Conservation (phyloP, 371 early-diverging fungal genomes). For the Mortierella sp. region DNA sequence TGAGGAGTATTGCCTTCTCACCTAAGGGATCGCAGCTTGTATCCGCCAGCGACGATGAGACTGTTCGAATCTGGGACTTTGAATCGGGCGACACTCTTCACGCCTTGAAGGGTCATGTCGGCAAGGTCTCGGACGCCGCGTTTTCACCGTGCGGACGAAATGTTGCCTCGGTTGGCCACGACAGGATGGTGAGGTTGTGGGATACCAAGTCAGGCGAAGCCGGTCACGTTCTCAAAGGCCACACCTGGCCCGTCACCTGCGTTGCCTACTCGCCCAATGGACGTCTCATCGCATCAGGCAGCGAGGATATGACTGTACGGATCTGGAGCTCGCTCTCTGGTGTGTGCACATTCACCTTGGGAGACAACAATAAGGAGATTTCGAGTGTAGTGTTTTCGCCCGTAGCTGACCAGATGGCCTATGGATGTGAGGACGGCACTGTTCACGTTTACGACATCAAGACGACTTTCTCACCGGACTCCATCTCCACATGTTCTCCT, state of each 20-base stretch:
- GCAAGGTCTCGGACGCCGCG: not conserved
- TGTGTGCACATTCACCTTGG: not conserved
- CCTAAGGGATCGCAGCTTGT: not conserved
- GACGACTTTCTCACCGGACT: not conserved
- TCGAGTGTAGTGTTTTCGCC: not conserved
- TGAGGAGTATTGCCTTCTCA: not conserved
- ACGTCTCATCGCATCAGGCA: not conserved
- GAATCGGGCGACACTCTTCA: not conserved
- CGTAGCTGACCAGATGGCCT: not conserved
- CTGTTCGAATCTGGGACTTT: not conserved
- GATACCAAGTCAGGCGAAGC: not conserved
- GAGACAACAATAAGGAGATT: not conserved
- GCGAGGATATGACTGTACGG: not conserved
- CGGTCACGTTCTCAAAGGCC: not conserved
- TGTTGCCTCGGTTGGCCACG: not conserved
- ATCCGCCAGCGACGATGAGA: not conserved
- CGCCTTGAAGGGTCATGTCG: not conserved
- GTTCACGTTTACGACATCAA: not conserved
- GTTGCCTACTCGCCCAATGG: conserved; percentile 17
- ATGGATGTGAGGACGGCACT: not conserved
- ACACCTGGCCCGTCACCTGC: not conserved
- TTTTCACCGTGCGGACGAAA: not conserved
- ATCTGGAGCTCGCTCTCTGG: not conserved
- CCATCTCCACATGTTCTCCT: not conserved
- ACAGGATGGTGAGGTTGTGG: not conserved